Conservation (phyloP, 2,329 filamentous ascomycete genomes). For the Xylariaceae sp. region DNA sequence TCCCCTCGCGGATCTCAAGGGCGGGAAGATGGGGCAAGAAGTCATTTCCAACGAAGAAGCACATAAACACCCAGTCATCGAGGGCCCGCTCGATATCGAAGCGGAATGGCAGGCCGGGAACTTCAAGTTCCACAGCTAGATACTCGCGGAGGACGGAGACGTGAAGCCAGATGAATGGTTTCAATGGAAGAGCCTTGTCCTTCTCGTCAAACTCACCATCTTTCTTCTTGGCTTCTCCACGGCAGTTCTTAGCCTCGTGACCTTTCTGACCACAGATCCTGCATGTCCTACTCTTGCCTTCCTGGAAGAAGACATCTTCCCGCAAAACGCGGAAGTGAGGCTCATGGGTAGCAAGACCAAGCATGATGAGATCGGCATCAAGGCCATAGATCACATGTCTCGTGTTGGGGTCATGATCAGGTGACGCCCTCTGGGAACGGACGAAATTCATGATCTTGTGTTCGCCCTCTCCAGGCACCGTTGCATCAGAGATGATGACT, state of each 20-base stretch:
- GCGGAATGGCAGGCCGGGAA: conserved; percentile 73
- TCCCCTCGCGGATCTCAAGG: conserved; percentile 92
- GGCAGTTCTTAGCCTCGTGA: conserved; percentile 81
- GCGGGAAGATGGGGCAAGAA: conserved; percentile 97
- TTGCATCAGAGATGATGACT: conserved; percentile 96
- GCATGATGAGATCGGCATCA: conserved; percentile 97
- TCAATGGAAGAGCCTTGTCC: conserved; percentile 59
- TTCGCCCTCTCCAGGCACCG: conserved; percentile 94
- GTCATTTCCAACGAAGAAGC: conserved; percentile 97
- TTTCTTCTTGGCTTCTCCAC: conserved; percentile 70
- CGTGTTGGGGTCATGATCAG: conserved; percentile 92
- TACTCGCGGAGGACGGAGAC: conserved; percentile 90
- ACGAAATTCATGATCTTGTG: conserved; percentile 99
- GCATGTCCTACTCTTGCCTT: conserved; percentile 75
- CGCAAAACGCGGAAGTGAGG: conserved; percentile 93
- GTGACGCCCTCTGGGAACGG: conserved; percentile 81
- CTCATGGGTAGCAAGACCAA: conserved; percentile 93
- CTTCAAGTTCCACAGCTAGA: conserved; percentile 78
- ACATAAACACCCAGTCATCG: conserved; percentile 99
- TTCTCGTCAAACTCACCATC: conserved; percentile 77
- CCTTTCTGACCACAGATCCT: conserved; percentile 86
- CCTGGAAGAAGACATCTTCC: conserved; percentile 93
- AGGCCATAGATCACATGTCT: conserved; percentile 96
- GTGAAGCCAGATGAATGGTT: conserved; percentile 98
- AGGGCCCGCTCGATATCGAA: conserved; percentile 92